These are phyloP conservation scores for Candida chilensis DNA, from an alignment of 805 yeast genomes.

Conservation along the genomic window DNA sequence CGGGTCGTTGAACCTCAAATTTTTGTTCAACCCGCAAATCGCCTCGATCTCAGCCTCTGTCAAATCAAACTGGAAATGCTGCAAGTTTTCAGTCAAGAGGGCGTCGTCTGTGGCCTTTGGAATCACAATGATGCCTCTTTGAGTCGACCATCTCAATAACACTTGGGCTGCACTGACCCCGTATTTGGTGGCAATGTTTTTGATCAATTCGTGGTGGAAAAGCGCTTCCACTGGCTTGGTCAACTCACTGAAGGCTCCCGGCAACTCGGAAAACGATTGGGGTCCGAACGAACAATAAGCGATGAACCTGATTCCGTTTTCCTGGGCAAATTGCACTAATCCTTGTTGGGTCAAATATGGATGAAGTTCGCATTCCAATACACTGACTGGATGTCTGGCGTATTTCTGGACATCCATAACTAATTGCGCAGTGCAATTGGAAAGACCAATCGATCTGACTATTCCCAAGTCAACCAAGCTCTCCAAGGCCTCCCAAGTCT, in stretches of 20 bases:
- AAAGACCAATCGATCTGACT: slow-evolving; percentile 25
- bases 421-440: slow-evolving; percentile 18
- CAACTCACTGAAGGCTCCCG: slow-evolving; percentile 13
- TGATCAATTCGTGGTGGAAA: slow-evolving; percentile 18
- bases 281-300: slow-evolving; percentile 23
- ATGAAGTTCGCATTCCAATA: slow-evolving; percentile 26
- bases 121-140: slow-evolving; percentile 26
- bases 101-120: slow-evolving; percentile 27
- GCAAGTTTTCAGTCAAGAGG: slow-evolving; percentile 22
- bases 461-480: slow-evolving; percentile 14
- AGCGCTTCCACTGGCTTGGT: slow-evolving; percentile 15
- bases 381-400: no score
- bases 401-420: no score
- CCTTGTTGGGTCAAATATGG: slow-evolving; percentile 20
- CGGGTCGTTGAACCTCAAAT: slow-evolving; percentile 34
- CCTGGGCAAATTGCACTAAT: slow-evolving; percentile 10
- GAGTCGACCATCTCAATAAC: slow-evolving; percentile 31
- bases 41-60: slow-evolving; percentile 13
- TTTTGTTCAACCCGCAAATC: slow-evolving; percentile 19
- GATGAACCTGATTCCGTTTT: slow-evolving; percentile 11
- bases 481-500: slow-evolving; percentile 22
- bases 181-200: slow-evolving; percentile 16
- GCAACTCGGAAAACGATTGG: slow-evolving; percentile 23
- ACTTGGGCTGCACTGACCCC: slow-evolving; percentile 22
- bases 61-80: slow-evolving; percentile 20